phyloP scores from a whole-genome alignment of 2,329 filamentous ascomycete genomes.

The Phialocephala sp. region DNA sequence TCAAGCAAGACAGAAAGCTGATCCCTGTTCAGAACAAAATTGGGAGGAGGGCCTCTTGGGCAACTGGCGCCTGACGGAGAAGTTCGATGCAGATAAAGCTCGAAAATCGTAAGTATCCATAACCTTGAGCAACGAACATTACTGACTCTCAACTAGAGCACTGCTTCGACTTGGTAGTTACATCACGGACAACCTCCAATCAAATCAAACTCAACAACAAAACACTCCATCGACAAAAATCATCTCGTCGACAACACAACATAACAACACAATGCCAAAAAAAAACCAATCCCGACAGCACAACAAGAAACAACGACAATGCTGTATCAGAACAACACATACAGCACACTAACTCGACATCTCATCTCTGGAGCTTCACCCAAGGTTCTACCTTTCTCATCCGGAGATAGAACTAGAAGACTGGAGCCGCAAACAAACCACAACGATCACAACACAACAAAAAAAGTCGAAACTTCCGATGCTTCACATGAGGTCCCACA shows the following conservation, averaged over 20 bases:
- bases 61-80: too few relatives aligned
- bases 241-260: too few relatives aligned
- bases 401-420: background rate
- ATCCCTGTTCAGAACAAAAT: too few relatives aligned
- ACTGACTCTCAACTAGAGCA: background rate
- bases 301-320: background rate
- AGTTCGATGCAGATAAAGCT: background rate
- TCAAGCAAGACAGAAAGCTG: too few relatives aligned
- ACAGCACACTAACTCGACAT: too few relatives aligned
- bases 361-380: background rate
- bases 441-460: background rate
- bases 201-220: too few relatives aligned
- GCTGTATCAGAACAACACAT: background rate
- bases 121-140: background rate
- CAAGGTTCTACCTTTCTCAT: background rate
- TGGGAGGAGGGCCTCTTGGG: too few relatives aligned
- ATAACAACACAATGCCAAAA: background rate
- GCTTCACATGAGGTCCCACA: slow-evolving; percentile 1
- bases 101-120: background rate
- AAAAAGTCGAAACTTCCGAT: background rate
- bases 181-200: too few relatives aligned
- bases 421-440: background rate
- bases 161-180: background rate
- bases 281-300: background rate
- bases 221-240: too few relatives aligned